Evolutionary conservation across 78 protist genomes (phyloP).

Genomic region (Protostelium mycophagum): DNA sequence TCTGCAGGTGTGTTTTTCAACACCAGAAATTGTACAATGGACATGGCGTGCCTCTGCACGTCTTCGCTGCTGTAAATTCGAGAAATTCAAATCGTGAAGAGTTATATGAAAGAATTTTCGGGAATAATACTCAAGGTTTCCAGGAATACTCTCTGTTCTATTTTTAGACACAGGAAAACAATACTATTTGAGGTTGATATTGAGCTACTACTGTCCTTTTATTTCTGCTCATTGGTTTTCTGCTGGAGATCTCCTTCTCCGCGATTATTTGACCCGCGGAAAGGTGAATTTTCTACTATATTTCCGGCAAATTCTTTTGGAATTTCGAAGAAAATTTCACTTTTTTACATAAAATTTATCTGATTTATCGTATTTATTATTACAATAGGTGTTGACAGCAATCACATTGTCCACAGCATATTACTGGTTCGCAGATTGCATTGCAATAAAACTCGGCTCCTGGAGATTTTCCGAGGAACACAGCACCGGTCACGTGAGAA

Average conservation of each 20-base stretch:
- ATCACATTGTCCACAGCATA: neutral
- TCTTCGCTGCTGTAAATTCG: neutral
- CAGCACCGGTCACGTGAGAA: neutral
- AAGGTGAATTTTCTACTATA: neutral
- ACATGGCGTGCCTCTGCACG: neutral
- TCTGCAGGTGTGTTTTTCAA: neutral
- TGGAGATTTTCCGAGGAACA: neutral
- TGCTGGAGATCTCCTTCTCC: neutral
- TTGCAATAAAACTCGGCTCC: neutral
- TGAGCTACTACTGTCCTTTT: neutral
- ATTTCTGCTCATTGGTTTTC: neutral
- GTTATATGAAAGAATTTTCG: no score
- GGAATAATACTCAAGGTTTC: no score
- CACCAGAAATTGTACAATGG: no score
- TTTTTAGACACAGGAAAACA: neutral
- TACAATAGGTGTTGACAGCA: neutral
- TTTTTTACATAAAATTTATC: no score
- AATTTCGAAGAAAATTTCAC: no score
- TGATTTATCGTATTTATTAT: no score
- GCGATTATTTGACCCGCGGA: neutral
- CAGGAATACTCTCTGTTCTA: neutral
- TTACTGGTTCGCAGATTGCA: neutral
- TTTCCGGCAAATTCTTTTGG: no score
- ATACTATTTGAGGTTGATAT: neutral
- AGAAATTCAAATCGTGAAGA: no score